Base-by-base conservation (phyloP, 140 eudicot genomes). In the Flaveria floridana region DNA sequence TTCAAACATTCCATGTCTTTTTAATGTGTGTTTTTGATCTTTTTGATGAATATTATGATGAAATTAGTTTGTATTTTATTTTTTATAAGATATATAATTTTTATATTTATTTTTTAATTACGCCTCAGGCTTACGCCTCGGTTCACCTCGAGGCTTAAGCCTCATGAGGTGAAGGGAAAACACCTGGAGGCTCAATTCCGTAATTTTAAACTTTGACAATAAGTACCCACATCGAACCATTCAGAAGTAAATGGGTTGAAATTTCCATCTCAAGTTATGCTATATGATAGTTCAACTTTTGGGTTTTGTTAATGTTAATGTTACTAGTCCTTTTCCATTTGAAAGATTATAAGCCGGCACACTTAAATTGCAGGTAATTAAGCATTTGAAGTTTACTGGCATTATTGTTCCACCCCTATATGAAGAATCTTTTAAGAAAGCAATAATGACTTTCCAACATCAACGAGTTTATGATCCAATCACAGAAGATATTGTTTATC, bases 391-490 rank as follows among this genome's bases (percentile, higher is more conserved):
- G 81, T 94, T 85, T 85, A 88, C 82, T 44, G 82, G 81, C 53
- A 77, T 85, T 57, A 83, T 78, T 41, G 82, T 90, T 65, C 82
- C 97, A 67, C 88, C 86, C 53, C 70, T 66, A 0, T 94, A 94
- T 28, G 97, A 94, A 82, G 97, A 94, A 79, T 81, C 90, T 53
- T 94, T 94, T 72, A 85, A 71, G 85, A 88, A 83, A 83, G 99
- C 99, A 47, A 75, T 90, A 20, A 62, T 85, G 85, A 91, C 99
- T 52, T 94, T 94, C 78, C 90, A 68, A 78, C 92, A 94, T 88
- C 99, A 94, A 85, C 75, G 97, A 80, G 99, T 94, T 81, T 94
- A 84, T 84, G 95, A 94, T 78, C 96, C 89, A 1, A 48, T 74
- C 15, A 70, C 48, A 6, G 90, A 88, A 84, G 96, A 91, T 68